Conservation (phyloP, 306 rosid species). For the Trifolium dubium region DNA sequence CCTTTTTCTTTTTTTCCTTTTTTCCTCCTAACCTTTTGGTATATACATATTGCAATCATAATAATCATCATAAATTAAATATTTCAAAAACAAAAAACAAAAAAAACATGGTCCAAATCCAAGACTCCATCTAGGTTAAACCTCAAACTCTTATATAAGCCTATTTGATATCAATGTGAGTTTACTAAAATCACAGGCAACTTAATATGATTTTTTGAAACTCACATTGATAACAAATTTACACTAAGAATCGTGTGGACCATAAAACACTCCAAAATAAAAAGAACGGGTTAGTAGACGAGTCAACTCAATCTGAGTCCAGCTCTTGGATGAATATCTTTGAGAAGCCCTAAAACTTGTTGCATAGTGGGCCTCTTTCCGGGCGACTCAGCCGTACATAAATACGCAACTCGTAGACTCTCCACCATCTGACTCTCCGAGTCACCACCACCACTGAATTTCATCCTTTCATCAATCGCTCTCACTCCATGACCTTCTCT, state of each 20-base stretch:
- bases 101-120: slow-evolving; percentile 32
- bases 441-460: slow-evolving; percentile 47
- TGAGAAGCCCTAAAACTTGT: slow-evolving; percentile 84
- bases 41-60: slow-evolving; percentile 38
- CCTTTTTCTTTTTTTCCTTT: slow-evolving; percentile 12
- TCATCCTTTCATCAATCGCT: slow-evolving; percentile 64
- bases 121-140: slow-evolving; percentile 21
- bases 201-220: no score
- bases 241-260: background rate
- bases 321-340: slow-evolving; percentile 62
- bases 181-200: background rate
- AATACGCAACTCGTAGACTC: slow-evolving; percentile 86
- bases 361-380: slow-evolving; percentile 90
- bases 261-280: background rate
- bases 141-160: background rate
- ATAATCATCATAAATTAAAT: slow-evolving; percentile 20
- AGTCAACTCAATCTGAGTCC: slow-evolving; percentile 42
- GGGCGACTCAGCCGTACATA: slow-evolving; percentile 89
- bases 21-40: slow-evolving; percentile 9
- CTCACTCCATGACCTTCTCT: slow-evolving; percentile 66
- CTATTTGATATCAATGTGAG: background rate
- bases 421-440: slow-evolving; percentile 74
- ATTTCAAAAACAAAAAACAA: slow-evolving; percentile 3
- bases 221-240: background rate
- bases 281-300: background rate